Evolutionary conservation across 31 red algal genomes (phyloP).

Genomic region (Endocladia muricata): DNA sequence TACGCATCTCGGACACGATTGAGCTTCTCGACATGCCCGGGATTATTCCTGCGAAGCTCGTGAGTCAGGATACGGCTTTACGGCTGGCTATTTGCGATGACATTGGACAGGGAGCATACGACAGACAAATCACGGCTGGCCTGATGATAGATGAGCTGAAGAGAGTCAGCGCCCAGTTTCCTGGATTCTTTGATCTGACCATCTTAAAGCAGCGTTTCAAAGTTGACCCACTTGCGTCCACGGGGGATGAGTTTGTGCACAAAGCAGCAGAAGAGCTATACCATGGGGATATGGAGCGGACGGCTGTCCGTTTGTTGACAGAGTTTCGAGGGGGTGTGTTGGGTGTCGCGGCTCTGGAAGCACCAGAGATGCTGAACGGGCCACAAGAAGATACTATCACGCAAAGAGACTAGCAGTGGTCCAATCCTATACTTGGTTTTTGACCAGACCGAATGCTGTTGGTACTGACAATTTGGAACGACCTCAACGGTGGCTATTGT

Average conservation of each 20-base stretch:
- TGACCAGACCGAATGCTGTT: no score
- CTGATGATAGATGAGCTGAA: conserved; percentile 69
- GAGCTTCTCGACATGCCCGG: conserved; percentile 97
- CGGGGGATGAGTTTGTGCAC: conserved; percentile 73
- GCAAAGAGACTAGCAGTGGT: not conserved
- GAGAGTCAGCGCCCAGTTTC: conserved; percentile 9
- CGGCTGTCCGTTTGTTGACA: conserved; percentile 54
- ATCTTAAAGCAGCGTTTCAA: conserved; percentile 43
- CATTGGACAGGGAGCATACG: conserved; percentile 95
- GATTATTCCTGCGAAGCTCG: conserved; percentile 93
- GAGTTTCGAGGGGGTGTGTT: conserved; percentile 78
- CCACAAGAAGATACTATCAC: not conserved
- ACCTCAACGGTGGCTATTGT: no score
- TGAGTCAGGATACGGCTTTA: conserved; percentile 72
- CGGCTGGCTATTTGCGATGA: conserved; percentile 91
- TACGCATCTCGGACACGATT: conserved; percentile 77
- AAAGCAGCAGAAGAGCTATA: conserved; percentile 39
- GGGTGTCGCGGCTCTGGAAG: conserved; percentile 65
- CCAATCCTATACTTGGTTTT: no score
- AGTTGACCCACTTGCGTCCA: conserved; percentile 19
- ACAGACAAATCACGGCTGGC: conserved; percentile 76
- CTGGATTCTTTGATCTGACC: conserved; percentile 47
- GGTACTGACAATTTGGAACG: no score
- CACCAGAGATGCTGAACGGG: conserved; percentile 37
- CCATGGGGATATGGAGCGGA: conserved; percentile 55